phyloP scores from a whole-genome alignment of 176 grass and related monocot species.

The Zizania latifolia region DNA sequence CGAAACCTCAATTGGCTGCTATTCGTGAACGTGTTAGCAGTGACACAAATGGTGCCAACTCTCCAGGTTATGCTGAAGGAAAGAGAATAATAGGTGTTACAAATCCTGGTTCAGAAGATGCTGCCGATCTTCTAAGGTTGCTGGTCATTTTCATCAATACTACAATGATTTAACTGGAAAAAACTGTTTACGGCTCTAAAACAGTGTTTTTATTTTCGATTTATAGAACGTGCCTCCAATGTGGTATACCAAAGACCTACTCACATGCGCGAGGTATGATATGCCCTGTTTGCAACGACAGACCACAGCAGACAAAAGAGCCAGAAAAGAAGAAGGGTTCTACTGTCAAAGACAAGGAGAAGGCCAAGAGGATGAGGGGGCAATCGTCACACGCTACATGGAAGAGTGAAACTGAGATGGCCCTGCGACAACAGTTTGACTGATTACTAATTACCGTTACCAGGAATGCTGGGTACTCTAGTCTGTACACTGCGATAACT shows the following conservation, averaged over 20 bases:
- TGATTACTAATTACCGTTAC: conserved; percentile 31
- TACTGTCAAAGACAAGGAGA: conserved; percentile 83
- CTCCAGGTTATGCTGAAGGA: conserved; percentile 38
- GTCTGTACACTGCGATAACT: not conserved
- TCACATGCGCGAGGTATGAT: conserved; percentile 65
- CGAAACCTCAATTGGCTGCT: conserved; percentile 70
- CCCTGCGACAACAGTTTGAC: conserved; percentile 78
- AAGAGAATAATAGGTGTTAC: conserved; percentile 68
- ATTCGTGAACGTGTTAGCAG: conserved; percentile 69
- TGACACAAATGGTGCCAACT: conserved; percentile 33
- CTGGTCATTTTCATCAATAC: not conserved
- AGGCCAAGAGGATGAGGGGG: conserved; percentile 85
- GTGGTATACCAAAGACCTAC: conserved; percentile 89
- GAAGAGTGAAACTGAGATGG: conserved; percentile 98
- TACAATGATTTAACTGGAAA: not conserved
- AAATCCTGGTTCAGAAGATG: conserved; percentile 85
- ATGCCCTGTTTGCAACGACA: conserved; percentile 71
- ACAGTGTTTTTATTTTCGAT: not conserved
- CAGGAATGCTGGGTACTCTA: not conserved
- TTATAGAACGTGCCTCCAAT: conserved; percentile 73
- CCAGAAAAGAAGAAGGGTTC: conserved; percentile 70
- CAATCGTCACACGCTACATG: conserved; percentile 77
- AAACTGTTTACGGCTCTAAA: not conserved
- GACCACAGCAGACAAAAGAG: conserved; percentile 44
- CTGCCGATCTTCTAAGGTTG: conserved; percentile 88